phyloP scores from a whole-genome alignment of 805 yeast species.

The Ogataea glucozyma region DNA sequence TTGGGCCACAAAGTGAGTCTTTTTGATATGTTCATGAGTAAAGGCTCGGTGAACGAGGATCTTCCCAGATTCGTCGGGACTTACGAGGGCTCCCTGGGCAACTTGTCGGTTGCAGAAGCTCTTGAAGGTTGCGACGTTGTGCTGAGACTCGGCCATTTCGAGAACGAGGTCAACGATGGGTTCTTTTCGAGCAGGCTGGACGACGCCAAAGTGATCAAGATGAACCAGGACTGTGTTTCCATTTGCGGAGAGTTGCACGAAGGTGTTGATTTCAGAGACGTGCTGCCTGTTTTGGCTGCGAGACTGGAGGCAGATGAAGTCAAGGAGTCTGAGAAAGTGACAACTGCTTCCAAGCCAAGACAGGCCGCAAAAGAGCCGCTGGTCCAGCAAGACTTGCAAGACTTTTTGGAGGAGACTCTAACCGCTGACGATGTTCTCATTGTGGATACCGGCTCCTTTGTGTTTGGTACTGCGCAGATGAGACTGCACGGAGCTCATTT shows the following conservation, averaged over 20 bases:
- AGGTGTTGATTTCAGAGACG: constrained; percentile 36
- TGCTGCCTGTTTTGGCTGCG: constrained; percentile 37
- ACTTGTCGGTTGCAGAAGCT: constrained; percentile 34
- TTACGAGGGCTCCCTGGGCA: constrained; percentile 39
- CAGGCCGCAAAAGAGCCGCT: constrained; percentile 16
- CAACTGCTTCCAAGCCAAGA: not conserved
- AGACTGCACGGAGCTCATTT: constrained; percentile 37
- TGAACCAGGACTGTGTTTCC: constrained; percentile 45
- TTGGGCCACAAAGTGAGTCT: constrained; percentile 40
- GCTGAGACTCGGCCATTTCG: constrained; percentile 66
- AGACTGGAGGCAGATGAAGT: constrained; percentile 36
- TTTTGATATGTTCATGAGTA: constrained; percentile 41
- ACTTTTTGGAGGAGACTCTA: constrained; percentile 37
- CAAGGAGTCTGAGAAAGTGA: constrained; percentile 8
- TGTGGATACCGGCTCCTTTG: constrained; percentile 49
- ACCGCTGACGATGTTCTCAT: constrained; percentile 43
- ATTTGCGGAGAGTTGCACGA: constrained; percentile 36
- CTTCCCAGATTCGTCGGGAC: constrained; percentile 46
- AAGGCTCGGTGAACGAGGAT: constrained; percentile 43
- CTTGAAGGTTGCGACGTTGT: constrained; percentile 64
- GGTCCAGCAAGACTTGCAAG: constrained; percentile 38
- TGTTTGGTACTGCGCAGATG: constrained; percentile 44
- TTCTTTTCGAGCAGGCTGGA: constrained; percentile 46
- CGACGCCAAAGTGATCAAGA: constrained; percentile 31
- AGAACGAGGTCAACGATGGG: constrained; percentile 67